These are phyloP conservation scores for Elsinoe fawcettii DNA, from an alignment of 2,329 filamentous ascomycete species.

Conservation along the genomic window DNA sequence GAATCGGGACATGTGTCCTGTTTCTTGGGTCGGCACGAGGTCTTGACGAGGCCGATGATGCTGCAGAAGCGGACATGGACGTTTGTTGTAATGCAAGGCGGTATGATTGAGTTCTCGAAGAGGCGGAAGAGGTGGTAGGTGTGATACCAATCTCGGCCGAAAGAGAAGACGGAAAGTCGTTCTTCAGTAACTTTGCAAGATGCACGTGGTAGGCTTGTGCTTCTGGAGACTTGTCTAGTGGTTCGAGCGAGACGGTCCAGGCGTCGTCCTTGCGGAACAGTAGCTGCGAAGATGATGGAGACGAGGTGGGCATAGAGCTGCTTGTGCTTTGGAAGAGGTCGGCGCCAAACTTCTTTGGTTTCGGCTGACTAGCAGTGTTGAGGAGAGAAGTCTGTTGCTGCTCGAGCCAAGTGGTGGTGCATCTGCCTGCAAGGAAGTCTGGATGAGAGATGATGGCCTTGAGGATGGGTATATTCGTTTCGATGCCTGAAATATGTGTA, in stretches of 20 bases:
- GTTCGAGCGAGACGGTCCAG: constrained; percentile 46
- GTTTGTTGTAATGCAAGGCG: constrained; percentile 36
- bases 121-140: constrained; percentile 26
- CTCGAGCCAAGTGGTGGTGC: constrained; percentile 54
- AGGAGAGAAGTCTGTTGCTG: constrained; percentile 38
- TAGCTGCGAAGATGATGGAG: constrained; percentile 5
- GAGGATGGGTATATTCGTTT: constrained; percentile 51
- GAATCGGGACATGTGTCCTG: constrained; percentile 46
- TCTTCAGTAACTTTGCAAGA: constrained; percentile 47
- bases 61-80: constrained; percentile 36
- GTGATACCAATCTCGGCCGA: constrained; percentile 47
- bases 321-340: neutral
- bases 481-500: constrained; percentile 48
- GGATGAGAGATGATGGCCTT: constrained; percentile 45
- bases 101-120: constrained; percentile 33
- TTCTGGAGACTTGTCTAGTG: constrained; percentile 20
- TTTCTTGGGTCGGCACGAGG: constrained; percentile 44
- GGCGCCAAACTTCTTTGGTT: constrained; percentile 2
- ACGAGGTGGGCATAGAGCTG: neutral
- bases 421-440: constrained; percentile 42
- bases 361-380: neutral
- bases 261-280: constrained; percentile 53
- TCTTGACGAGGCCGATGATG: constrained; percentile 35
- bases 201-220: constrained; percentile 42
- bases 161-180: constrained; percentile 52